Percentiles rank a stretch among this genome's conserved stretches.
Evolutionary conservation across 306 rosid genomes (phyloP).

Genomic region (Prosopis cineraria): DNA sequence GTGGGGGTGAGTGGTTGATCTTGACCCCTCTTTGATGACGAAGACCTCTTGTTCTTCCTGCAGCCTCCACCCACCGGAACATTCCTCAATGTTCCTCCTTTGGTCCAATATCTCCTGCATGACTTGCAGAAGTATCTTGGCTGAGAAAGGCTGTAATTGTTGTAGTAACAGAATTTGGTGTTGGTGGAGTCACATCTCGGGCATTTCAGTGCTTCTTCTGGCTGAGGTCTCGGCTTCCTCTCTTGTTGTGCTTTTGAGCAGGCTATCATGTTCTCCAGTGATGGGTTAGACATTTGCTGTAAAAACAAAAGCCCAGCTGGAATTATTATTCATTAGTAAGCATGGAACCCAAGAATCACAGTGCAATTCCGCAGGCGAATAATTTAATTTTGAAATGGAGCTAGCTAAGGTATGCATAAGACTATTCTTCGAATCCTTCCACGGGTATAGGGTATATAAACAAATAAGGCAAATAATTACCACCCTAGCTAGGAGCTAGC

Average conservation of each 20-base stretch:
- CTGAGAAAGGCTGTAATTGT: slow-evolving; percentile 72
- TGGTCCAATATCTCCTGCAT: slow-evolving; percentile 77
- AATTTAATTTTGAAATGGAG: neutral
- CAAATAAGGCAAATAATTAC: neutral
- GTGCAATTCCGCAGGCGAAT: neutral
- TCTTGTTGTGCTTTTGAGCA: slow-evolving; percentile 52
- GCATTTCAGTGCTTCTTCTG: slow-evolving; percentile 65
- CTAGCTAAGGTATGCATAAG: neutral
- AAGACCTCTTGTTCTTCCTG: slow-evolving; percentile 68
- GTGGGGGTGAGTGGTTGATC: slow-evolving; percentile 51
- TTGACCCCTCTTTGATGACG: slow-evolving; percentile 49
- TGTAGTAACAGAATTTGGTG: slow-evolving; percentile 82
- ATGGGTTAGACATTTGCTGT: slow-evolving; percentile 61
- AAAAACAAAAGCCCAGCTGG: neutral
- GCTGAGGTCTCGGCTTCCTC: slow-evolving; percentile 57
- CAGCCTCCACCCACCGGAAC: slow-evolving; percentile 84
- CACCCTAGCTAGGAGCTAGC: neutral
- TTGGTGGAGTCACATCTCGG: slow-evolving; percentile 76
- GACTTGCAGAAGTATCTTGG: slow-evolving; percentile 80
- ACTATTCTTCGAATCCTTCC: neutral
- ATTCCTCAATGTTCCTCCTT: slow-evolving; percentile 73
- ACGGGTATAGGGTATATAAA: neutral
- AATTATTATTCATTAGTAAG: neutral
- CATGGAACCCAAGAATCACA: neutral
- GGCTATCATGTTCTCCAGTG: slow-evolving; percentile 60